Conservation (phyloP, 306 rosid genomes). For the Cicer bijugum region DNA sequence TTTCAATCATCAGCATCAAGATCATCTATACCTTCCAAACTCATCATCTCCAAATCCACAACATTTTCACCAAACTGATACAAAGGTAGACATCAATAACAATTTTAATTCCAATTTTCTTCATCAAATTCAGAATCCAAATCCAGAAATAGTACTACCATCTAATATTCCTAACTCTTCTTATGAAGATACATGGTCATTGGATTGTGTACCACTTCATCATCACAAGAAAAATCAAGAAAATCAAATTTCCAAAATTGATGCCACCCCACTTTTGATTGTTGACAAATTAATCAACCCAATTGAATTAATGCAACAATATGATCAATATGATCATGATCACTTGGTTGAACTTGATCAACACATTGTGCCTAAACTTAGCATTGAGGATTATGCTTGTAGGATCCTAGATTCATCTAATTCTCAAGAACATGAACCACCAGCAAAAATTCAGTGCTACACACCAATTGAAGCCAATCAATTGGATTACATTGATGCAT, state of each 20-base stretch:
- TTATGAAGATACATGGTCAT: conserved; percentile 51
- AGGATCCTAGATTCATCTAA: conserved; percentile 48
- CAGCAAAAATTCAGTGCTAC: conserved; percentile 44
- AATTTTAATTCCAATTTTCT: conserved; percentile 43
- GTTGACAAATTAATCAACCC: conserved; percentile 51
- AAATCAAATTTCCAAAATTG: conserved; percentile 47
- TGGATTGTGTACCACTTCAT: conserved; percentile 42
- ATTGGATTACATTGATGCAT: conserved; percentile 56
- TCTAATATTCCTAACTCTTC: conserved; percentile 37
- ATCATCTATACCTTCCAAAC: conserved; percentile 58
- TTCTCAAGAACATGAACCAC: conserved; percentile 54
- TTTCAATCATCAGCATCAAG: conserved; percentile 42
- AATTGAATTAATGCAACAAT: conserved; percentile 36
- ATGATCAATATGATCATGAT: conserved; percentile 31
- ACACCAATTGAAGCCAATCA: conserved; percentile 47
- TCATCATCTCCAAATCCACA: conserved; percentile 56
- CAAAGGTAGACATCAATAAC: conserved; percentile 50
- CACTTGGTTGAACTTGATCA: conserved; percentile 33
- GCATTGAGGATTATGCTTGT: conserved; percentile 49
- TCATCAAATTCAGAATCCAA: conserved; percentile 53
- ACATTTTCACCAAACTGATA: conserved; percentile 47
- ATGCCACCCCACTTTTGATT: conserved; percentile 17
- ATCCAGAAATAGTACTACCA: conserved; percentile 45
- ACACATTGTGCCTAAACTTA: conserved; percentile 48
- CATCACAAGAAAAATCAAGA: conserved; percentile 51